These are phyloP conservation scores for Schizonepeta tenuifolia DNA, from an alignment of 257 asterid species.

Conservation along the genomic window DNA sequence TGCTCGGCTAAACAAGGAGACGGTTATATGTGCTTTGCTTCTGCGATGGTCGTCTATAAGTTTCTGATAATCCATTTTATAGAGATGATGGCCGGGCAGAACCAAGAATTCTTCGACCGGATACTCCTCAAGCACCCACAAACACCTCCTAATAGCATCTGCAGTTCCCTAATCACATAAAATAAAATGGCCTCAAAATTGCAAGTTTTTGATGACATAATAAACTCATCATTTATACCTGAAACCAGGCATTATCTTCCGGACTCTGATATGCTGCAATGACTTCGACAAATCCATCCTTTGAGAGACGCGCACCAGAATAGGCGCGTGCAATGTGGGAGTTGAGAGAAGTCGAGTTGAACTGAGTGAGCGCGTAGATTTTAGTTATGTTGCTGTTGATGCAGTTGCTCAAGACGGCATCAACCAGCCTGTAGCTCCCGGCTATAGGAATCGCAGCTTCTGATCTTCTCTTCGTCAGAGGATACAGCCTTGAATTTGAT, in stretches of 20 bases:
- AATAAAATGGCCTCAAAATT: not conserved
- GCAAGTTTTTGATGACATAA: not conserved
- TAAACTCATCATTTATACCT: conserved; percentile 43
- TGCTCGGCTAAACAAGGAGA: conserved; percentile 45
- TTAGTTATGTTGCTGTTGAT: conserved; percentile 81
- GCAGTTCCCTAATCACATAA: conserved; percentile 70
- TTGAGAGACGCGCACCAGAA: conserved; percentile 54
- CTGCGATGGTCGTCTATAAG: conserved; percentile 57
- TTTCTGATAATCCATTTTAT: conserved; percentile 79
- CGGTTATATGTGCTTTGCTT: conserved; percentile 58
- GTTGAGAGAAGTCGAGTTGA: conserved; percentile 84
- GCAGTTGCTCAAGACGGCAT: conserved; percentile 91
- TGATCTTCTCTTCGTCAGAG: conserved; percentile 77
- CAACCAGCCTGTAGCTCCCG: conserved; percentile 77
- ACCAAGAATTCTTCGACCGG: conserved; percentile 60
- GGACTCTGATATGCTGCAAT: conserved; percentile 86
- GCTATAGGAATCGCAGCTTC: conserved; percentile 90
- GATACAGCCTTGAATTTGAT: conserved; percentile 67
- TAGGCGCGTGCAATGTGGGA: conserved; percentile 90
- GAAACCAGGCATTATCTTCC: conserved; percentile 78
- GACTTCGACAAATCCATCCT: conserved; percentile 78
- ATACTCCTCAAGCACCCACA: conserved; percentile 79
- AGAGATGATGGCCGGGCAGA: conserved; percentile 91
- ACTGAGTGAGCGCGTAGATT: conserved; percentile 86
- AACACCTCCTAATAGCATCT: conserved; percentile 81